phyloP scores from a whole-genome alignment of 148 eudicot species.

The Cornus suecica region DNA sequence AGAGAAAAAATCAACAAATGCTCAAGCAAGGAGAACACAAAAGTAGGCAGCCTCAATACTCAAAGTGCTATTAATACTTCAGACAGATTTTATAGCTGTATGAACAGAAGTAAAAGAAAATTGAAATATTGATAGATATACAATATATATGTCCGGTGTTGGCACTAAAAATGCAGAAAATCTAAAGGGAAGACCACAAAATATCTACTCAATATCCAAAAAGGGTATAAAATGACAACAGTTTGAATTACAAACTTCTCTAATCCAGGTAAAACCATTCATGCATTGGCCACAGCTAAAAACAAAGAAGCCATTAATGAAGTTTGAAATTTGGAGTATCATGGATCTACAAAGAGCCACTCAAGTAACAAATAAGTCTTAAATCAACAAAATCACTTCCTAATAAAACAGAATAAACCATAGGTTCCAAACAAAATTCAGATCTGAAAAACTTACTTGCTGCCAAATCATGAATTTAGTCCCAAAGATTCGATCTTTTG shows the following conservation, averaged over 20 bases:
- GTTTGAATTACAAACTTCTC: not conserved
- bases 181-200: not conserved
- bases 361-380: slow-evolving; percentile 12
- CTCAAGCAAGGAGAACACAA: not conserved
- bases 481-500: slow-evolving; percentile 35
- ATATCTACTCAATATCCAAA: not conserved
- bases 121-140: too few relatives aligned
- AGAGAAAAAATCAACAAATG: not conserved
- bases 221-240: slow-evolving; percentile 7
- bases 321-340: slow-evolving; percentile 24
- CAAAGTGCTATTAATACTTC: not conserved
- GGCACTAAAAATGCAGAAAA: not conserved
- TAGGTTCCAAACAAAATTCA: slow-evolving; percentile 21
- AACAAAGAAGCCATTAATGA: slow-evolving; percentile 10
- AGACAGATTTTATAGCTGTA: not conserved
- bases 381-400: slow-evolving; percentile 7
- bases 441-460: slow-evolving; percentile 58
- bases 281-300: not conserved
- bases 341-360: slow-evolving; percentile 41
- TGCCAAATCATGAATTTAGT: slow-evolving; percentile 32
- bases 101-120: not conserved
- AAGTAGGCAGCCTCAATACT: not conserved
- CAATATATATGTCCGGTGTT: too few relatives aligned
- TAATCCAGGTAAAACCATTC: slow-evolving; percentile 7
- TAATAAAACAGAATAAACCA: slow-evolving; percentile 9